Evolutionary conservation across 352 stramenopile species (phyloP).

Genomic region (Phytophthora citricola): DNA sequence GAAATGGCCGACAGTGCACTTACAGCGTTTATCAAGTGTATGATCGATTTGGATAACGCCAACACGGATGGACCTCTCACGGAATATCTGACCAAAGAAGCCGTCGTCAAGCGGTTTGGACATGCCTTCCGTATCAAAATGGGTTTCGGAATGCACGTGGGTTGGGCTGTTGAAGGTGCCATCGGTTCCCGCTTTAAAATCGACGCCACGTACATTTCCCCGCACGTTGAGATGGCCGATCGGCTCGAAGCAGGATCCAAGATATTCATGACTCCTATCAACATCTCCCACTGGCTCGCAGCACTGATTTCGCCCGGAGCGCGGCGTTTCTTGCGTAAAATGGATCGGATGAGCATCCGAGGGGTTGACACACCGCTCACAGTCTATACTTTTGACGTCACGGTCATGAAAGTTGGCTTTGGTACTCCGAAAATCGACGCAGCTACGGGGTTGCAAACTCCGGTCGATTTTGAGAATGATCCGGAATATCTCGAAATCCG

Average conservation of each 20-base stretch:
- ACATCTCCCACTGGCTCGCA: slow-evolving; percentile 87
- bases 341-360: slow-evolving; percentile 87
- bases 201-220: slow-evolving; percentile 97
- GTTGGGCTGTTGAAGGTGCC: slow-evolving; percentile 96
- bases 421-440: slow-evolving; percentile 74
- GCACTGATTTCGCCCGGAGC: slow-evolving; percentile 70
- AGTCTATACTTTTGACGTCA: slow-evolving; percentile 91
- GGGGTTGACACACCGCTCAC: slow-evolving; percentile 84
- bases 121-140: slow-evolving; percentile 88
- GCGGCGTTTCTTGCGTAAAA: slow-evolving; percentile 82
- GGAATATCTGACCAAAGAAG: slow-evolving; percentile 69
- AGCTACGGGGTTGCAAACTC: slow-evolving; percentile 59
- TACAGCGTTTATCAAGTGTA: slow-evolving; percentile 96
- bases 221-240: slow-evolving; percentile 94
- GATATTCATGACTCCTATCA: slow-evolving; percentile 88
- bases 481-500: slow-evolving; percentile 87
- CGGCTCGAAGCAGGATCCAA: slow-evolving; percentile 96
- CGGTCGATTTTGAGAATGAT: slow-evolving; percentile 86
- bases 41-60: slow-evolving; percentile 88
- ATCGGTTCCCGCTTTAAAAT: slow-evolving; percentile 97
- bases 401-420: slow-evolving; percentile 79
- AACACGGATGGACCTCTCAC: slow-evolving; percentile 79
- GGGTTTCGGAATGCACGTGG: slow-evolving; percentile 97
- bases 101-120: slow-evolving; percentile 88
- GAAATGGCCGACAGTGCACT: slow-evolving; percentile 94